Evolutionary conservation across 192 early-diverging fungal genomes (phyloP).

Genomic region (Entomortierella lignicola): DNA sequence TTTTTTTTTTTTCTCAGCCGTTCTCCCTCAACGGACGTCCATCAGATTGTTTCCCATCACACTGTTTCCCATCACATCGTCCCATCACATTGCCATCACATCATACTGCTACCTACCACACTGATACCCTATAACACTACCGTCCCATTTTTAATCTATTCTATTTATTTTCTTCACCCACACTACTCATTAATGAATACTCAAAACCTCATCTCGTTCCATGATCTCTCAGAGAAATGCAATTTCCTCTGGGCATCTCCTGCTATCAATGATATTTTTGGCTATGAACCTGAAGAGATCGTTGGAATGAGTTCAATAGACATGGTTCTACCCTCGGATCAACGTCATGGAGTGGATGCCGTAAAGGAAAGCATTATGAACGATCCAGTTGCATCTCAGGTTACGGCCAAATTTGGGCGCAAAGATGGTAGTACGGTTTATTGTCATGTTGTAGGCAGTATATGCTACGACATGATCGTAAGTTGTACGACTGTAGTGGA

Average conservation of each 20-base stretch:
- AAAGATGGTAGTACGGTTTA: slow-evolving; percentile 26
- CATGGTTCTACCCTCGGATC: slow-evolving; percentile 44
- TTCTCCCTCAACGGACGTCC: no score
- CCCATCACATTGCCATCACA: no score
- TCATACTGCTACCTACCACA: no score
- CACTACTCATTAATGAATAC: background rate
- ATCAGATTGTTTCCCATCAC: no score
- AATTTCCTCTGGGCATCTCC: slow-evolving; percentile 44
- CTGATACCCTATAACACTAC: no score
- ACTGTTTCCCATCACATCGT: no score
- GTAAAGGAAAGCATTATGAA: slow-evolving; percentile 45
- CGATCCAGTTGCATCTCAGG: slow-evolving; percentile 39
- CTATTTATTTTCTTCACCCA: no score
- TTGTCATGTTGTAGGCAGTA: background rate
- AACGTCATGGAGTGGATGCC: slow-evolving; percentile 1
- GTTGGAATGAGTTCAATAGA: slow-evolving; percentile 39
- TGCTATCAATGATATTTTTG: slow-evolving; percentile 52
- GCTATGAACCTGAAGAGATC: slow-evolving; percentile 54
- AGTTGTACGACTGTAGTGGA: slow-evolving; percentile 4
- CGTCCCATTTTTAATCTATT: no score
- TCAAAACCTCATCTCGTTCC: slow-evolving; percentile 49
- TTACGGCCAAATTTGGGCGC: slow-evolving; percentile 30
- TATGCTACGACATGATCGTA: slow-evolving; percentile 19
- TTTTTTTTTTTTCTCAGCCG: no score
- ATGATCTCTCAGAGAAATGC: slow-evolving; percentile 43